These are phyloP conservation scores for Kodamaea arcana DNA, from an alignment of 1,139 yeast genomes.

Conservation along the genomic window DNA sequence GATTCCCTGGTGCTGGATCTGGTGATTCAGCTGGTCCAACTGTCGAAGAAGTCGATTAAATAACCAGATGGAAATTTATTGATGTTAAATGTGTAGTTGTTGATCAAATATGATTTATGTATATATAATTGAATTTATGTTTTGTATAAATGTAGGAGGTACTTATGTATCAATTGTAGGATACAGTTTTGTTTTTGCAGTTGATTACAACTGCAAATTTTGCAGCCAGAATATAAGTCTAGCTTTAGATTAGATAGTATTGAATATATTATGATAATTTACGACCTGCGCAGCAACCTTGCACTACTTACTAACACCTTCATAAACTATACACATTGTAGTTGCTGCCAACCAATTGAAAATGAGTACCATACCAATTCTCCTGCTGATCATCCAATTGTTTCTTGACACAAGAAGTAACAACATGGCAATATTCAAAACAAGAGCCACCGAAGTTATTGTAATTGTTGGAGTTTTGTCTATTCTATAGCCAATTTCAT, in stretches of 20 bases:
- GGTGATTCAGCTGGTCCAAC: conserved; percentile 58
- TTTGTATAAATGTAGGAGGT: background rate
- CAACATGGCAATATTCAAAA: conserved; percentile 51
- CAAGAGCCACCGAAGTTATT: conserved; percentile 16
- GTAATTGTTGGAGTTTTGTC: conserved; percentile 16
- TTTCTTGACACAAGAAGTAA: conserved; percentile 56
- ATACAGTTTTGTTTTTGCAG: too few relatives aligned
- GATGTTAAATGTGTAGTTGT: too few relatives aligned
- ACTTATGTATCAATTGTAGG: too few relatives aligned
- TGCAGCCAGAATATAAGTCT: too few relatives aligned
- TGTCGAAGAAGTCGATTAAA: conserved; percentile 72
- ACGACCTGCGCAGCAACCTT: too few relatives aligned
- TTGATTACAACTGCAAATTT: too few relatives aligned
- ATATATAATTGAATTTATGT: background rate
- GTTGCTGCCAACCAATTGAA: conserved; percentile 54
- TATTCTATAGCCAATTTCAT: conserved; percentile 9
- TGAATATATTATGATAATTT: too few relatives aligned
- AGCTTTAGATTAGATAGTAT: too few relatives aligned
- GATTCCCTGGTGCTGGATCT: conserved; percentile 20
- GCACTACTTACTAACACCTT: conserved; percentile 3
- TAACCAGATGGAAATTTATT: too few relatives aligned
- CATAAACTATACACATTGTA: conserved; percentile 27
- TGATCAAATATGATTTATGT: background rate
- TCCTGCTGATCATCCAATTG: conserved; percentile 60
- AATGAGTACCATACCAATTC: conserved; percentile 41